These are phyloP conservation scores for Dendrobium nobile DNA, from an alignment of 106 monocot genomes.

Conservation along the genomic window DNA sequence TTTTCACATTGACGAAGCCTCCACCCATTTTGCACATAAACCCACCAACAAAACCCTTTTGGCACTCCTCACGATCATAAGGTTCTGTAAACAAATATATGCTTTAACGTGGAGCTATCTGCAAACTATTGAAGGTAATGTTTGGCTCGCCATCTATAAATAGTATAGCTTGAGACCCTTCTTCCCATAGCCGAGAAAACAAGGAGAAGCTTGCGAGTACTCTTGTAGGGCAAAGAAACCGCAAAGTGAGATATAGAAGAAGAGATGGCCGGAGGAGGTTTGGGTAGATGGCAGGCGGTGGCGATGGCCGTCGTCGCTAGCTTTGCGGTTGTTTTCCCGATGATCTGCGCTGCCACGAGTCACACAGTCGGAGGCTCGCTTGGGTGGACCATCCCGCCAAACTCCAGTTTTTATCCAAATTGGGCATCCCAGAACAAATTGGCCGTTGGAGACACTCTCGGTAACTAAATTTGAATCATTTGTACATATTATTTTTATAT, in stretches of 20 bases:
- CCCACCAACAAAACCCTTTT: too few species aligned
- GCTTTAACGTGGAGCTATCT: neutral
- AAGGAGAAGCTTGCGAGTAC: neutral
- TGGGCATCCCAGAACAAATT: constrained; percentile 20
- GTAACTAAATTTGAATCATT: constrained; percentile 8
- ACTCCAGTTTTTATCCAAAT: constrained; percentile 10
- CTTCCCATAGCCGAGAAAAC: too few species aligned
- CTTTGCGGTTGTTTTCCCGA: neutral
- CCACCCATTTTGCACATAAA: too few species aligned
- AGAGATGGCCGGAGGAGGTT: constrained; percentile 4
- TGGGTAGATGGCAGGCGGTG: neutral
- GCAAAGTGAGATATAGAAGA: neutral
- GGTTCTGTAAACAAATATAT: neutral
- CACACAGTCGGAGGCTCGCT: constrained; percentile 21
- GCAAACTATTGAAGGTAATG: neutral
- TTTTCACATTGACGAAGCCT: neutral
- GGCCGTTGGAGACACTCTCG: constrained; percentile 21
- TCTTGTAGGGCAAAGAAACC: neutral
- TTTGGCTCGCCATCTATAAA: neutral
- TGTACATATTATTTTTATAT: too few species aligned
- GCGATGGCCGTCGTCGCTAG: neutral
- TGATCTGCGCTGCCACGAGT: neutral
- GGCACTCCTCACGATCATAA: too few species aligned
- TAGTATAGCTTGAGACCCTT: neutral
- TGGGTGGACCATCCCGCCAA: constrained; percentile 14